Conservation (phyloP, 2,329 filamentous ascomycete genomes). For the Pestalotiopsis sp. region DNA sequence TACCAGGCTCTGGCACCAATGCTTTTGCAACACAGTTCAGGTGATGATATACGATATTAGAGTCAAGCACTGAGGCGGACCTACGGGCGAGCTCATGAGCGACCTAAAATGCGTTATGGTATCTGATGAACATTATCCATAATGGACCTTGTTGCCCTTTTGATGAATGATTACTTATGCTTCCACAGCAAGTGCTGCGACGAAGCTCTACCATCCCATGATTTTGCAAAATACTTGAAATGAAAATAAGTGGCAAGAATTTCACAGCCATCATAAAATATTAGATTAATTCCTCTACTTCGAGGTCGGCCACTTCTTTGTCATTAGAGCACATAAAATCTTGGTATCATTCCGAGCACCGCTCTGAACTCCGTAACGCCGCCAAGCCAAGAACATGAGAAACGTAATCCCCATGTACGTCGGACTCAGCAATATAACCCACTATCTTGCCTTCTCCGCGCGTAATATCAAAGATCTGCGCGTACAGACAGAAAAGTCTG, state of each 20-base stretch:
- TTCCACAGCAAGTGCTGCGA: background rate
- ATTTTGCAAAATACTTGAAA: background rate
- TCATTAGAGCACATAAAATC: background rate
- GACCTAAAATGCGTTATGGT: slow-evolving; percentile 52
- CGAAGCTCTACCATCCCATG: background rate
- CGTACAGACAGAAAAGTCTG: background rate
- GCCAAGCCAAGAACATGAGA: background rate
- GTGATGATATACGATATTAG: slow-evolving; percentile 96
- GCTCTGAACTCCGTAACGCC: slow-evolving; percentile 1
- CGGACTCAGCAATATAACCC: background rate
- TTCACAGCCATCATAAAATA: background rate
- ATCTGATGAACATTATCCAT: slow-evolving; percentile 43
- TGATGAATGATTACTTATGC: no score
- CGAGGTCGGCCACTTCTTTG: background rate
- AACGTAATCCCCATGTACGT: background rate
- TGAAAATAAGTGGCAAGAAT: background rate
- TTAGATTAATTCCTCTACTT: background rate
- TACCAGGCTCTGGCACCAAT: background rate
- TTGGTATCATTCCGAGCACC: background rate
- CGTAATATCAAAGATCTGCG: background rate
- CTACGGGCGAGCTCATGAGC: slow-evolving; percentile 46
- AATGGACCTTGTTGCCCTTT: background rate
- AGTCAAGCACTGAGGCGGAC: slow-evolving; percentile 94
- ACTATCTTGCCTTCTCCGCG: background rate
- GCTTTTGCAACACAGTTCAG: slow-evolving; percentile 44